Evolutionary conservation across 2,329 filamentous ascomycete species (phyloP).

Genomic region (Diplodia corticola): DNA sequence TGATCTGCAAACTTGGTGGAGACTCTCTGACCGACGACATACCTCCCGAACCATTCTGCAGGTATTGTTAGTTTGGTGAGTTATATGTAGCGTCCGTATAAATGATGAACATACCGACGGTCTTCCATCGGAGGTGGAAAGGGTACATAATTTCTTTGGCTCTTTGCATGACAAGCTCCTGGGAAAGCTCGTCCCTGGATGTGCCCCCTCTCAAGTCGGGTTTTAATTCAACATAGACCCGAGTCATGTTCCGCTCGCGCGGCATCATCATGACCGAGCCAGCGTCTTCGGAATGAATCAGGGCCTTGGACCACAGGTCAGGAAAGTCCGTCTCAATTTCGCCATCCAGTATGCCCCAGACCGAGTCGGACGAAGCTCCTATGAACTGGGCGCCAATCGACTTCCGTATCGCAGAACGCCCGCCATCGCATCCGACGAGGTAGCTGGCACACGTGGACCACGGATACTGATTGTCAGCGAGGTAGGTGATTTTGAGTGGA

Average conservation of each 20-base stretch:
- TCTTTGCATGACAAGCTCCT: conserved; percentile 70
- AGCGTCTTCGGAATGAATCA: conserved; percentile 65
- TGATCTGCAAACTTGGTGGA: conserved; percentile 48
- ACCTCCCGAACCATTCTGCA: conserved; percentile 53
- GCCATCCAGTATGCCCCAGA: conserved; percentile 73
- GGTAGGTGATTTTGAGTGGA: conserved; percentile 46
- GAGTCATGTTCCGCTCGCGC: conserved; percentile 70
- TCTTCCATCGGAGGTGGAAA: conserved; percentile 47
- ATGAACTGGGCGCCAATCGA: conserved; percentile 51
- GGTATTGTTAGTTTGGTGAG: neutral
- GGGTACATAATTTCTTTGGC: conserved; percentile 53
- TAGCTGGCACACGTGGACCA: conserved; percentile 59
- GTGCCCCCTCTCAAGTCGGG: conserved; percentile 36
- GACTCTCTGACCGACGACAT: conserved; percentile 53
- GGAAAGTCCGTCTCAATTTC: conserved; percentile 71
- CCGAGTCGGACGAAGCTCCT: conserved; percentile 54
- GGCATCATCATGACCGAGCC: conserved; percentile 74
- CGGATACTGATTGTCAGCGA: conserved; percentile 39
- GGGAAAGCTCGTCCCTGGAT: conserved; percentile 44
- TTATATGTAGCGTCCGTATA: neutral
- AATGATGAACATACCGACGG: conserved; percentile 33
- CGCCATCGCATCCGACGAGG: conserved; percentile 71
- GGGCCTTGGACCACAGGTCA: conserved; percentile 72
- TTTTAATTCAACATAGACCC: conserved; percentile 55
- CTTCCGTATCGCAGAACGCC: conserved; percentile 68